A percentile compares a stretch with the other conserved stretches of the same genome.
Conservation (phyloP, 352 stramenopile species). For the Aphanomyces cochlioides region DNA sequence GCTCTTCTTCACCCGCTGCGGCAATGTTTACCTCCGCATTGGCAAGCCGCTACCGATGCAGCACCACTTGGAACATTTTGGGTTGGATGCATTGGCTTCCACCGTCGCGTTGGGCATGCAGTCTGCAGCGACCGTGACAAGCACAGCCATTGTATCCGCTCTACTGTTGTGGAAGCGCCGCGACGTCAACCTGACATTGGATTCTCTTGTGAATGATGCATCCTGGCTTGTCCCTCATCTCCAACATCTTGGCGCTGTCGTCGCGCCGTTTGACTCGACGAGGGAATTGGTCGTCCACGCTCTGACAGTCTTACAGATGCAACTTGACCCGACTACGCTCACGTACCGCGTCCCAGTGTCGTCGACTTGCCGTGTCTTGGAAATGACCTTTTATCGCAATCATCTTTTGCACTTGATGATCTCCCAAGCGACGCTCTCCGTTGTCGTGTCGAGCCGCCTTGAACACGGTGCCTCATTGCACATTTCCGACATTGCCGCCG, state of each 20-base stretch:
- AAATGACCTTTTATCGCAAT: constrained; percentile 84
- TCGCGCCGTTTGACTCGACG: constrained; percentile 54
- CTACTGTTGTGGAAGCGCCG: constrained; percentile 74
- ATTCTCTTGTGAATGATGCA: constrained; percentile 53
- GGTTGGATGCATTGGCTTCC: constrained; percentile 45
- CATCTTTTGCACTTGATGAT: constrained; percentile 79
- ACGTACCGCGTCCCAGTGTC: constrained; percentile 46
- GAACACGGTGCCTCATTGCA: constrained; percentile 6
- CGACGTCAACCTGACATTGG: constrained; percentile 43
- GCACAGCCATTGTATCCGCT: constrained; percentile 62
- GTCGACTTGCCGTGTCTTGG: constrained; percentile 60
- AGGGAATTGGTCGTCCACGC: constrained; percentile 55
- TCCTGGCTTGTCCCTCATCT: constrained; percentile 60
- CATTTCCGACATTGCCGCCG: constrained; percentile 41
- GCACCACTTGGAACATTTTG: constrained; percentile 36
- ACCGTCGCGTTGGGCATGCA: constrained; percentile 71
- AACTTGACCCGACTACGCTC: constrained; percentile 42
- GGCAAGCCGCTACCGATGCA: constrained; percentile 62
- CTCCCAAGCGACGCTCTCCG: constrained; percentile 17
- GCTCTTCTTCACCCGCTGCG: constrained; percentile 67
- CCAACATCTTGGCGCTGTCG: constrained; percentile 41
- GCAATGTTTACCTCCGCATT: constrained; percentile 84
- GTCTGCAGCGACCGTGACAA: constrained; percentile 65
- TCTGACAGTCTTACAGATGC: constrained; percentile 55
- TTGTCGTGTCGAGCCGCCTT: constrained; percentile 20